A percentile compares a stretch with the other conserved stretches of the same genome.
Conservation (phyloP, 192 early-diverging fungal genomes). For the Coemansia sp. region DNA sequence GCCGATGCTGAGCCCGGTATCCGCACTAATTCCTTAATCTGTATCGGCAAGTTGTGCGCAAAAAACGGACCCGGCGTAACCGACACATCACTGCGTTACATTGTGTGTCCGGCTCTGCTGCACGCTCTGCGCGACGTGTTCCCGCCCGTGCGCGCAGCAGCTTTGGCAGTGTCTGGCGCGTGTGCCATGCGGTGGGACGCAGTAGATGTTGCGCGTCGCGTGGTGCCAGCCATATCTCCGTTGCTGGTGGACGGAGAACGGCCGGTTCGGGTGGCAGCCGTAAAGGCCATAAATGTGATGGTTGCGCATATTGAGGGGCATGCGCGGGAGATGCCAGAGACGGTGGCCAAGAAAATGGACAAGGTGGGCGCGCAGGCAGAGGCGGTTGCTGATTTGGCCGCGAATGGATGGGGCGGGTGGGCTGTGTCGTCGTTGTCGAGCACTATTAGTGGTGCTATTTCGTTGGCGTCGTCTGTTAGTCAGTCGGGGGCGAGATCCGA, state of each 20-base stretch:
- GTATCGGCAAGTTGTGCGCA: constrained; percentile 87
- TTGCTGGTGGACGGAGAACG: constrained; percentile 48
- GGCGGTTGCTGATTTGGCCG: constrained; percentile 48
- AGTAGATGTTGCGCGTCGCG: constrained; percentile 65
- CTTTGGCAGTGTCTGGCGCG: constrained; percentile 73
- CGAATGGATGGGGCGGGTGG: constrained; percentile 82
- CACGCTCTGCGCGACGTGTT: constrained; percentile 85
- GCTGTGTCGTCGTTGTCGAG: constrained; percentile 78
- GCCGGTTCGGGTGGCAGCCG: constrained; percentile 79
- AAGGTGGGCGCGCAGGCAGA: constrained; percentile 20
- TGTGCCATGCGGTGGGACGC: constrained; percentile 66
- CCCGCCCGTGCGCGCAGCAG: constrained; percentile 81
- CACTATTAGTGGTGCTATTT: constrained; percentile 41
- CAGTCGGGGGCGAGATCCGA: too few species aligned
- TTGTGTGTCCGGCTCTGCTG: constrained; percentile 81
- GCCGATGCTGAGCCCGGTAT: constrained; percentile 93
- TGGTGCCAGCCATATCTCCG: constrained; percentile 71
- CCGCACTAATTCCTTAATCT: constrained; percentile 94
- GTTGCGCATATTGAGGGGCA: constrained; percentile 66
- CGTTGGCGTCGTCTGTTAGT: constrained; percentile 29
- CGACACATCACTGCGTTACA: constrained; percentile 72
- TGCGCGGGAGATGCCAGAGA: constrained; percentile 70
- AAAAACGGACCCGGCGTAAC: constrained; percentile 58
- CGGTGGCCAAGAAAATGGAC: constrained; percentile 37
- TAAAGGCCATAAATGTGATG: constrained; percentile 71